A percentile compares a stretch with the other conserved stretches of the same genome.
Conservation (phyloP, 1,139 yeast species). For the Suhomyces chickasaworum region DNA sequence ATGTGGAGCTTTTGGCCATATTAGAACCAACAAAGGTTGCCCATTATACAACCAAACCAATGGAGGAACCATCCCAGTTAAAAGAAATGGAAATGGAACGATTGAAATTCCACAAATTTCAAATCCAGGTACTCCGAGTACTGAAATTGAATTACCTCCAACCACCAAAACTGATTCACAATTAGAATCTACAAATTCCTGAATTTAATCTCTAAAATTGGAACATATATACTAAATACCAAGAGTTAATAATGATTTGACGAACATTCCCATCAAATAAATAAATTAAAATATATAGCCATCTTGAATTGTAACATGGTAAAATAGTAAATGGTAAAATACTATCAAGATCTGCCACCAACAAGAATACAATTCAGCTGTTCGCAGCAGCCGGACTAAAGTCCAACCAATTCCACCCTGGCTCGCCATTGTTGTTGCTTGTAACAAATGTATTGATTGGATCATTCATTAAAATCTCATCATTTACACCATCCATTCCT, state of each 20-base stretch:
- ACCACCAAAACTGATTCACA: not conserved
- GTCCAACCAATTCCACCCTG: conserved; percentile 23
- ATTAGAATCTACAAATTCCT: not conserved
- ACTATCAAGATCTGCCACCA: too few species aligned
- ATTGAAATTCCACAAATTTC: conserved; percentile 1
- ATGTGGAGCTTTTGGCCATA: conserved; percentile 95
- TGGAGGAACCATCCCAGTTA: conserved; percentile 21
- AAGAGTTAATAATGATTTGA: conserved; percentile 3
- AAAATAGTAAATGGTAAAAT: too few species aligned
- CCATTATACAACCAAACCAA: conserved; percentile 64
- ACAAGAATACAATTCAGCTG: too few species aligned
- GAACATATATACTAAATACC: not conserved
- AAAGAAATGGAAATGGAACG: conserved; percentile 2
- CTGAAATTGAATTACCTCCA: conserved; percentile 3
- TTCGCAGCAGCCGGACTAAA: conserved; percentile 17
- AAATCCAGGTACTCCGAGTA: not conserved
- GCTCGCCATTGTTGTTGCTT: conserved; percentile 7
- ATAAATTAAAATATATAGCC: not conserved
- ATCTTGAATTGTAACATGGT: too few species aligned
- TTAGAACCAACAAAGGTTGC: conserved; percentile 85
- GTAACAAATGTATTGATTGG: conserved; percentile 8
- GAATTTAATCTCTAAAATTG: not conserved
- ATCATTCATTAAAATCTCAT: conserved; percentile 18
- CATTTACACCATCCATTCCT: conserved; percentile 19
- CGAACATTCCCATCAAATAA: not conserved